Evolutionary conservation across 441 rosid genomes (phyloP).

Genomic region (Arabidopsis lyrata): DNA sequence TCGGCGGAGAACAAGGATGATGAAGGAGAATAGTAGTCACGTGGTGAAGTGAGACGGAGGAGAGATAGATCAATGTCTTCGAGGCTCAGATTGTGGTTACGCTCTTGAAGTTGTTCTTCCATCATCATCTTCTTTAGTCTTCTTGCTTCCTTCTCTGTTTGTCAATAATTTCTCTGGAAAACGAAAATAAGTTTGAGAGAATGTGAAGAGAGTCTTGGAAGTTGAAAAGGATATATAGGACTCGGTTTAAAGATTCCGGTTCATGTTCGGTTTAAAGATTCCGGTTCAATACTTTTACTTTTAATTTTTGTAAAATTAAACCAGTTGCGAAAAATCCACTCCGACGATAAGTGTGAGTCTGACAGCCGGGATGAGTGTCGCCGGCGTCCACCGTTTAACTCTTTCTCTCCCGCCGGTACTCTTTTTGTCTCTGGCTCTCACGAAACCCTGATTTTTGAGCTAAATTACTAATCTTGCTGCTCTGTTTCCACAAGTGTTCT

Average conservation of each 20-base stretch:
- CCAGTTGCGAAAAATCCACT: not conserved
- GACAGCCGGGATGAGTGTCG: slow-evolving; percentile 35
- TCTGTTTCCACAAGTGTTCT: slow-evolving; percentile 24
- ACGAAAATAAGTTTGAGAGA: slow-evolving; percentile 1
- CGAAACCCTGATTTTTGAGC: not conserved
- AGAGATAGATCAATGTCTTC: slow-evolving; percentile 45
- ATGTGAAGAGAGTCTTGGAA: too few relatives aligned
- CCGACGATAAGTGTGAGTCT: not conserved
- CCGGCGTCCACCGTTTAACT: slow-evolving; percentile 30
- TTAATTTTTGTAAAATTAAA: not conserved
- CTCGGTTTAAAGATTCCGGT: slow-evolving; percentile 35
- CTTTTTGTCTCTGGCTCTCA: not conserved
- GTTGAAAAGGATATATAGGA: not conserved
- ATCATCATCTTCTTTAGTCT: slow-evolving; percentile 24
- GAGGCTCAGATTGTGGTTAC: slow-evolving; percentile 22
- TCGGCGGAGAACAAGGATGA: slow-evolving; percentile 24
- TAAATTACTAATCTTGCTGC: slow-evolving; percentile 7
- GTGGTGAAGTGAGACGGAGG: slow-evolving; percentile 43
- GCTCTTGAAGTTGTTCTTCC: slow-evolving; percentile 8
- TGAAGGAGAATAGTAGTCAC: slow-evolving; percentile 5
- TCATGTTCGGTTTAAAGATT: not conserved
- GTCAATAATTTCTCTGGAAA: not conserved
- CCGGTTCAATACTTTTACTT: not conserved
- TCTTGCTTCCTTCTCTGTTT: slow-evolving; percentile 11
- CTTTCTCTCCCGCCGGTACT: slow-evolving; percentile 32